Conservation (phyloP, 495 filamentous ascomycete species). For the Wilcoxina mikolae region DNA sequence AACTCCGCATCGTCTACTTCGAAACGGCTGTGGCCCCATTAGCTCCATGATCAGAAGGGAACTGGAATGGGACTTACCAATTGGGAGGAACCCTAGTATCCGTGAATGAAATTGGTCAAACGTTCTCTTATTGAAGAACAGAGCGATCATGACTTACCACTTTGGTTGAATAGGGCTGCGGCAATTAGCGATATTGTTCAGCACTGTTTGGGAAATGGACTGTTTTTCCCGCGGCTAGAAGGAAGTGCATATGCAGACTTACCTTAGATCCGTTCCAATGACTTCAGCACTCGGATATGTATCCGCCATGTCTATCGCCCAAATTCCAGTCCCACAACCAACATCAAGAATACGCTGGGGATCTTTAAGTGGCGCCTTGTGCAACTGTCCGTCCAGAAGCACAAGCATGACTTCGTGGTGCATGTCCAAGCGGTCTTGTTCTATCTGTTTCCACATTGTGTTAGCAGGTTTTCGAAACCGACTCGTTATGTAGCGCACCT, state of each 20-base stretch:
- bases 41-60: too few relatives aligned
- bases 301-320: too few relatives aligned
- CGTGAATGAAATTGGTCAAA: conserved; percentile 28
- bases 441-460: conserved; percentile 37
- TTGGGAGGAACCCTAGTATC: conserved; percentile 39
- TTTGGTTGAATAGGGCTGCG: conserved; percentile 20
- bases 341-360: conserved; percentile 3
- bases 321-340: neutral
- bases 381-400: neutral
- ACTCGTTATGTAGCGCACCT: neutral
- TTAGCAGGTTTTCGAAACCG: conserved; percentile 24
- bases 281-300: conserved; percentile 29
- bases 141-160: conserved; percentile 4
- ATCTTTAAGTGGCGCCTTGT: neutral
- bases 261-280: conserved; percentile 22
- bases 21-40: too few relatives aligned
- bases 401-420: neutral
- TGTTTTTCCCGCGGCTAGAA: too few relatives aligned
- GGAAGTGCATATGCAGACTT: too few relatives aligned
- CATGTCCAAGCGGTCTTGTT: conserved; percentile 11
- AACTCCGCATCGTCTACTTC: conserved; percentile 37
- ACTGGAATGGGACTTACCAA: too few relatives aligned
- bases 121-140: neutral
- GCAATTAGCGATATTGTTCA: too few relatives aligned
- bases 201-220: too few relatives aligned